Conservation (phyloP, 495 filamentous ascomycete genomes). For the Cryomyces minteri region DNA sequence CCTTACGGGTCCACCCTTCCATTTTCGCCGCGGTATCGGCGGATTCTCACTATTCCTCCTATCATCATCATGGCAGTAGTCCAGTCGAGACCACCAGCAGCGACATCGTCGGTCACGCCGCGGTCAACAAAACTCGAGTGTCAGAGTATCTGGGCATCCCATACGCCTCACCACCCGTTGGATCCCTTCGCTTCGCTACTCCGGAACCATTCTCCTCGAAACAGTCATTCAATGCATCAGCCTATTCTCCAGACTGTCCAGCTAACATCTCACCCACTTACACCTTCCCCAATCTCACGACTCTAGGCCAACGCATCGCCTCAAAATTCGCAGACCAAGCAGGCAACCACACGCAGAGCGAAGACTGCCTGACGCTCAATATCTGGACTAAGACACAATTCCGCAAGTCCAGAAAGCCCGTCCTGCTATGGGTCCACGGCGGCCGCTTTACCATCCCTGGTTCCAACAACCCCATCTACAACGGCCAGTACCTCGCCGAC, state of each 20-base stretch:
- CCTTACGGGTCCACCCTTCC: no score
- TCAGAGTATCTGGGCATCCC: conserved; percentile 32
- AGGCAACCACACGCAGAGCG: conserved; percentile 11
- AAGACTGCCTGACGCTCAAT: conserved; percentile 31
- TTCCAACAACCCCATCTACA: conserved; percentile 23
- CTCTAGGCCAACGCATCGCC: neutral
- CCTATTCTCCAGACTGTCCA: neutral
- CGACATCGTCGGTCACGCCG: conserved; percentile 25
- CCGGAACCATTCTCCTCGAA: conserved; percentile 13
- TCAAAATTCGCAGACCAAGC: neutral
- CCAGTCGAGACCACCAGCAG: conserved; percentile 16
- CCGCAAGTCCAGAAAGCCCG: conserved; percentile 11
- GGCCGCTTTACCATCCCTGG: conserved; percentile 15
- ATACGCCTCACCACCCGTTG: conserved; percentile 27
- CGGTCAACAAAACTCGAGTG: conserved; percentile 19
- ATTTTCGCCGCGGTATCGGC: no score
- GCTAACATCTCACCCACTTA: neutral
- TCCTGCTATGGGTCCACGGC: conserved; percentile 21
- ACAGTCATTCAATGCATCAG: conserved; percentile 8
- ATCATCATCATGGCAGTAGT: no score
- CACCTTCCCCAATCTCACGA: neutral
- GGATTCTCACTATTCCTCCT: no score
- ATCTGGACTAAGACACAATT: conserved; percentile 21
- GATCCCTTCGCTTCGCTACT: conserved; percentile 26
- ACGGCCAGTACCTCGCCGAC: conserved; percentile 21